These are phyloP conservation scores for Komagataella ulmi DNA, from an alignment of 805 yeast species.

Conservation along the genomic window DNA sequence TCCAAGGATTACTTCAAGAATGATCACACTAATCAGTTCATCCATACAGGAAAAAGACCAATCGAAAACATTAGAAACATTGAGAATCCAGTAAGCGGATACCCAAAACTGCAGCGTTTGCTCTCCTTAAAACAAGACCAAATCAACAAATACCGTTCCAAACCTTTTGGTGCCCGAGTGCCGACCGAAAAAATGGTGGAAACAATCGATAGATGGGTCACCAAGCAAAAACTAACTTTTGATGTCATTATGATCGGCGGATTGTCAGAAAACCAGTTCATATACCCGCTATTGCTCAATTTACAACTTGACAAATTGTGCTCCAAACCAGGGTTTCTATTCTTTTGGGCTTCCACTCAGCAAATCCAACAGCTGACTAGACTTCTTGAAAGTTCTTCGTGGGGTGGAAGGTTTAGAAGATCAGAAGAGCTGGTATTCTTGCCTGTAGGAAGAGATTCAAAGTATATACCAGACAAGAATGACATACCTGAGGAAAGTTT, in stretches of 20 bases:
- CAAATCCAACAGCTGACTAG: conserved; percentile 51
- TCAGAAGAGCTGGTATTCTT: conserved; percentile 83
- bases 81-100: conserved; percentile 61
- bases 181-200: conserved; percentile 39
- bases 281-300: conserved; percentile 44
- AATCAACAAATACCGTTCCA: conserved; percentile 33
- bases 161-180: conserved; percentile 55
- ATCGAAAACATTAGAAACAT: conserved; percentile 53
- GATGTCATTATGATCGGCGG: conserved; percentile 93
- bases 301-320: conserved; percentile 65
- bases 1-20: conserved; percentile 26
- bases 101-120: conserved; percentile 67
- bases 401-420: conserved; percentile 61
- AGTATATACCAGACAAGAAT: conserved; percentile 41
- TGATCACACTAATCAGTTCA: conserved; percentile 59
- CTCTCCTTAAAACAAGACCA: conserved; percentile 55
- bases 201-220: conserved; percentile 49
- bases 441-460: conserved; percentile 52
- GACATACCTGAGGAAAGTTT: conserved; percentile 29
- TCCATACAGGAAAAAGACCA: conserved; percentile 53
- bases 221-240: conserved; percentile 44
- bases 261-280: conserved; percentile 58
- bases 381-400: conserved; percentile 21
- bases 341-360: conserved; percentile 77
- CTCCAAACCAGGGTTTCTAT: conserved; percentile 76